Conservation (phyloP, 371 early-diverging fungal species). For the Mucor lusitanicus region DNA sequence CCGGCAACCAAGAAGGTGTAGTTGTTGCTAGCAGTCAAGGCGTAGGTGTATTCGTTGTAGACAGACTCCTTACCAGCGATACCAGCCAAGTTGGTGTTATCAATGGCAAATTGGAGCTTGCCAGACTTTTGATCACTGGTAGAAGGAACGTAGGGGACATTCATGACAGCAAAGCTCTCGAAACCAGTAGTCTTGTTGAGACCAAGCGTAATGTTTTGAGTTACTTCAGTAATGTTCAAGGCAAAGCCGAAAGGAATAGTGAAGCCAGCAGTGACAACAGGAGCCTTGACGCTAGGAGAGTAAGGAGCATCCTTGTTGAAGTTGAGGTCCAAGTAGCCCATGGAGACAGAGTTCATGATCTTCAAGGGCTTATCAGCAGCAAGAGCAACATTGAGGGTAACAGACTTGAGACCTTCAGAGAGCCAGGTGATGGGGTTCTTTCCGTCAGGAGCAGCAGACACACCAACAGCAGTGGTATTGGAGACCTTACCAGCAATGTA, state of each 20-base stretch:
- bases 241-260: constrained; percentile 60
- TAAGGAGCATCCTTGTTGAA: constrained; percentile 55
- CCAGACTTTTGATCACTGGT: constrained; percentile 50
- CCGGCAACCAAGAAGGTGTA: constrained; percentile 56
- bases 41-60: constrained; percentile 54
- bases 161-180: constrained; percentile 47
- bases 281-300: constrained; percentile 50
- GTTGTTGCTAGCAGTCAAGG: constrained; percentile 42
- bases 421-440: constrained; percentile 60
- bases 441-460: constrained; percentile 64
- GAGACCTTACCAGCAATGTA: constrained; percentile 56
- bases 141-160: constrained; percentile 45
- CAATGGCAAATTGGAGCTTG: constrained; percentile 50
- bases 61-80: constrained; percentile 35
- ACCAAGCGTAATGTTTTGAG: constrained; percentile 51
- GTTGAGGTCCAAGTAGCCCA: constrained; percentile 56
- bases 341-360: constrained; percentile 54
- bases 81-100: constrained; percentile 42
- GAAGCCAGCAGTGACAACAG: constrained; percentile 54
- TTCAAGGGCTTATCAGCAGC: constrained; percentile 43
- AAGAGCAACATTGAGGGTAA: constrained; percentile 54
- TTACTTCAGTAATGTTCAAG: constrained; percentile 55
- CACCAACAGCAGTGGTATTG: constrained; percentile 55
- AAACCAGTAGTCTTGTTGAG: constrained; percentile 26
- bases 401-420: constrained; percentile 55